Percentiles rank a stretch among this genome's conserved stretches.
Conservation (phyloP, 2,329 filamentous ascomycete genomes). For the Calonectria pteridis region DNA sequence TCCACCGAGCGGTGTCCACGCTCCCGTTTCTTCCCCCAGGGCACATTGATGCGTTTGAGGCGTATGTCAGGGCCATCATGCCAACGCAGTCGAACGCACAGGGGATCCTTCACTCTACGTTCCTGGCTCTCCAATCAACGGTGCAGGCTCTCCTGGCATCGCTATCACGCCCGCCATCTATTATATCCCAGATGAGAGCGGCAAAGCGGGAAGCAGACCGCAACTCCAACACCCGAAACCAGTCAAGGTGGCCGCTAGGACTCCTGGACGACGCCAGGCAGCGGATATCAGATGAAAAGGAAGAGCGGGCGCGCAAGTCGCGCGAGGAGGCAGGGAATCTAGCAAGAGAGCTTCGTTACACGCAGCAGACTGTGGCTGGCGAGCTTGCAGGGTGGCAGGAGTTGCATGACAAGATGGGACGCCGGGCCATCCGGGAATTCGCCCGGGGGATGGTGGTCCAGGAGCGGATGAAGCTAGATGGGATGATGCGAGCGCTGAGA, state of each 20-base stretch:
- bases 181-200: slow-evolving; percentile 82
- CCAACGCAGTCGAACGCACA: slow-evolving; percentile 81
- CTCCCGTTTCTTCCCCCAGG: slow-evolving; percentile 75
- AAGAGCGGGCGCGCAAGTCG: slow-evolving; percentile 80
- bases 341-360: slow-evolving; percentile 88
- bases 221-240: slow-evolving; percentile 78
- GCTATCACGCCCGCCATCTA: slow-evolving; percentile 80
- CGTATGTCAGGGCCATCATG: slow-evolving; percentile 75
- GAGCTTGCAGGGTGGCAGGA: slow-evolving; percentile 97
- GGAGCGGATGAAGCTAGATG: slow-evolving; percentile 83
- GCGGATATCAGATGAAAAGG: slow-evolving; percentile 84
- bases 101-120: slow-evolving; percentile 77
- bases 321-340: slow-evolving; percentile 79
- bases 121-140: slow-evolving; percentile 86
- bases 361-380: slow-evolving; percentile 90
- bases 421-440: slow-evolving; percentile 80
- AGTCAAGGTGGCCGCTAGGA: slow-evolving; percentile 83
- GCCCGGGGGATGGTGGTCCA: slow-evolving; percentile 83
- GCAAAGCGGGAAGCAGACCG: slow-evolving; percentile 83
- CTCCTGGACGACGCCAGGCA: slow-evolving; percentile 90
- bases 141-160: slow-evolving; percentile 85
- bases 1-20: slow-evolving; percentile 65
- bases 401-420: slow-evolving; percentile 82
- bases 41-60: slow-evolving; percentile 78
- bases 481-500: slow-evolving; percentile 83